Evolutionary conservation across 768 basidiomycete genomes (phyloP).

Genomic region (Naganishia antarctica): DNA sequence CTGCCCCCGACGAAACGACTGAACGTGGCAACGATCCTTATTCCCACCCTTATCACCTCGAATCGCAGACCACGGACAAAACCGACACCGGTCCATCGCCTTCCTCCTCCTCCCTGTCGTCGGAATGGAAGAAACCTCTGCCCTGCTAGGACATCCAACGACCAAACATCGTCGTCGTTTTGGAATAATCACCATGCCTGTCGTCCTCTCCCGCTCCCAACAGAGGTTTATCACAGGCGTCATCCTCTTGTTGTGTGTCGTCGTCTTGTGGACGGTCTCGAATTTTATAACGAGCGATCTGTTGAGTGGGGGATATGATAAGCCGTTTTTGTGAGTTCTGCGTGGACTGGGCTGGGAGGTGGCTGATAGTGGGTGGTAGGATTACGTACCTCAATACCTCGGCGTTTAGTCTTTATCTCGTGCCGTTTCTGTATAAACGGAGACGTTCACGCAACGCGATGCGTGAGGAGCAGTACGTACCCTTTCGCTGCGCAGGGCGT

Average conservation of each 20-base stretch:
- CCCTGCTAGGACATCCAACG: background rate
- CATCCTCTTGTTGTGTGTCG: constrained; percentile 36
- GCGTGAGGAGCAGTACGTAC: constrained; percentile 7
- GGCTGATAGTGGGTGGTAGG: constrained; percentile 48
- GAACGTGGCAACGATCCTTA: no score
- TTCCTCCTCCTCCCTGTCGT: no score
- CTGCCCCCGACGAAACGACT: no score
- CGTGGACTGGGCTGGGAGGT: no score
- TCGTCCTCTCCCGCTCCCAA: constrained; percentile 8
- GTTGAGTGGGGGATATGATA: constrained; percentile 69
- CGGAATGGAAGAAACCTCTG: constrained; percentile 3
- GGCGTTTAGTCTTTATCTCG: constrained; percentile 75
- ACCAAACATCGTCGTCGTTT: no score
- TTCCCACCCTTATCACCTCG: no score
- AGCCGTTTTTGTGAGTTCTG: constrained; percentile 72
- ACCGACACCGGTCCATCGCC: no score
- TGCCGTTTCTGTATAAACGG: constrained; percentile 56
- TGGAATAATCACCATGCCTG: background rate
- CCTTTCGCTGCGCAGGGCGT: background rate
- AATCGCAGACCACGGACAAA: no score
- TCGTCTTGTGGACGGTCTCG: constrained; percentile 72
- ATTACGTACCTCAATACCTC: constrained; percentile 88
- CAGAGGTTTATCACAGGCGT: constrained; percentile 41
- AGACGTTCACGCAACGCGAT: constrained; percentile 42
- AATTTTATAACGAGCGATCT: constrained; percentile 68